Percentiles rank a stretch among this genome's conserved stretches.
These are phyloP conservation scores for Hymenoscyphus fraxineus DNA, from an alignment of 2,329 filamentous ascomycete genomes.

Conservation along the genomic window DNA sequence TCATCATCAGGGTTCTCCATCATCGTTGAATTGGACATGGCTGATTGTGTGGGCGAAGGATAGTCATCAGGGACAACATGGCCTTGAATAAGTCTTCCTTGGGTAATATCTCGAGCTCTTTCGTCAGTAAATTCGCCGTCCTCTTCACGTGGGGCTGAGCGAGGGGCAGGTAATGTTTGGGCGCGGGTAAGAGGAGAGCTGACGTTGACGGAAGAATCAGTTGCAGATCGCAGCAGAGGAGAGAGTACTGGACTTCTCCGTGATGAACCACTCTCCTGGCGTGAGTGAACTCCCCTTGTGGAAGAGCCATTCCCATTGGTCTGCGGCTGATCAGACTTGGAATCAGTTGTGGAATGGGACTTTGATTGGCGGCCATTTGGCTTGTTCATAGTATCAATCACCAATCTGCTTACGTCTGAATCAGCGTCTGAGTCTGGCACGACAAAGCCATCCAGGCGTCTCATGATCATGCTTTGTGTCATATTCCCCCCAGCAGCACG, in stretches of 20 bases:
- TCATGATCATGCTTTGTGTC: conserved; percentile 75
- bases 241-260: conserved; percentile 25
- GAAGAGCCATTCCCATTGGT: conserved; percentile 17
- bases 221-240: conserved; percentile 23
- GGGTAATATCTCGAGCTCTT: conserved; percentile 83
- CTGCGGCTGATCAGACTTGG: neutral
- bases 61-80: conserved; percentile 95
- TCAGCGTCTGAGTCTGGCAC: conserved; percentile 46
- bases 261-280: conserved; percentile 28
- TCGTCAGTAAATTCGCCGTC: conserved; percentile 52
- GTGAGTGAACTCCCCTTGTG: conserved; percentile 22
- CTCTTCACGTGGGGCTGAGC: conserved; percentile 29
- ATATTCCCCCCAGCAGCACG: conserved; percentile 61
- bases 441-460: conserved; percentile 59
- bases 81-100: conserved; percentile 84
- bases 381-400: conserved; percentile 24
- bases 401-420: conserved; percentile 29
- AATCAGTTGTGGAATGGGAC: conserved; percentile 12
- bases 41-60: conserved; percentile 71
- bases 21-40: conserved; percentile 55
- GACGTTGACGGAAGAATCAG: conserved; percentile 14
- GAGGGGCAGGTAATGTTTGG: conserved; percentile 21
- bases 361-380: conserved; percentile 11
- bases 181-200: conserved; percentile 27
- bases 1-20: conserved; percentile 63